Evolutionary conservation across 345 rosid species (phyloP).

Genomic region (Carallia brachiata): DNA sequence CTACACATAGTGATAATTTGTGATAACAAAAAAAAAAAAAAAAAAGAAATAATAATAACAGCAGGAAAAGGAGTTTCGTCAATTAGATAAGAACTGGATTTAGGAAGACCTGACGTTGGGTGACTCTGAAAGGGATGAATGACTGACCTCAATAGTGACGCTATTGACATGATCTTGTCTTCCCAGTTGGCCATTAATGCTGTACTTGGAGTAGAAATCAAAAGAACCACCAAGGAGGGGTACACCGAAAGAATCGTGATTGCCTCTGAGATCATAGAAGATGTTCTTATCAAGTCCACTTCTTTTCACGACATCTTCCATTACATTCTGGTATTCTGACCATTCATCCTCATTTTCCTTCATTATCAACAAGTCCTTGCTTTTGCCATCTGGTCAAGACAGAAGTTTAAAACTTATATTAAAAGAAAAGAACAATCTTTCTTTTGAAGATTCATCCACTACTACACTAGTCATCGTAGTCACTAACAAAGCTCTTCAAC

Average conservation of each 20-base stretch:
- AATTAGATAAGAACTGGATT: not conserved
- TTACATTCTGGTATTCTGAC: constrained; percentile 69
- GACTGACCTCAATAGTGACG: constrained; percentile 70
- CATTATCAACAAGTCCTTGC: constrained; percentile 75
- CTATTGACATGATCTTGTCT: constrained; percentile 56
- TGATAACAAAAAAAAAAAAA: not conserved
- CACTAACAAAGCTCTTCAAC: no score
- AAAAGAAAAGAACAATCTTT: constrained; percentile 13
- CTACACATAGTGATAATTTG: not conserved
- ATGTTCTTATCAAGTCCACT: constrained; percentile 68
- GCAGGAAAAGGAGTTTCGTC: not conserved
- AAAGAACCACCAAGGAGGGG: constrained; percentile 51
- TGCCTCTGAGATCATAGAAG: constrained; percentile 92
- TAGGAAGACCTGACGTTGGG: not conserved
- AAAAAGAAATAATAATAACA: no score
- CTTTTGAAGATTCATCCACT: not conserved
- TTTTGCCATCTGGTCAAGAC: constrained; percentile 69
- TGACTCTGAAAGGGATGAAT: constrained; percentile 11
- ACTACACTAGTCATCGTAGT: no score
- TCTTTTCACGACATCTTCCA: constrained; percentile 58
- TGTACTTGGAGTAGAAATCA: constrained; percentile 83
- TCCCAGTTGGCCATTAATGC: constrained; percentile 71
- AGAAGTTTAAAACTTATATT: not conserved
- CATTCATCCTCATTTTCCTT: constrained; percentile 86
- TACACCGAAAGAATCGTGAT: constrained; percentile 92